phyloP scores from a whole-genome alignment of 108 stramenopile genomes.

The Aurantiochytrium sp. region DNA sequence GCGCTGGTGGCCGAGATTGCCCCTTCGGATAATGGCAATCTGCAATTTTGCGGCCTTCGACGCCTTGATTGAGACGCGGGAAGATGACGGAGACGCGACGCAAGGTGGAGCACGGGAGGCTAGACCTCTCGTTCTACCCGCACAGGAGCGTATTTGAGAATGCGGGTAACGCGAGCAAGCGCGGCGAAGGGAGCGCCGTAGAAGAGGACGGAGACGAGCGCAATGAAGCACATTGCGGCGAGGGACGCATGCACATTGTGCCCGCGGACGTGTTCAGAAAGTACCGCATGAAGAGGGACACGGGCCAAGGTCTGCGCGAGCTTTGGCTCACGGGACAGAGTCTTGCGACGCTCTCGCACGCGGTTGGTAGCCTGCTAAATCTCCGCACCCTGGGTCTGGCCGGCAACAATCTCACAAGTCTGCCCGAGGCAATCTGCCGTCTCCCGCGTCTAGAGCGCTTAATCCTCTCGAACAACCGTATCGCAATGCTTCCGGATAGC shows the following conservation, averaged over 20 bases:
- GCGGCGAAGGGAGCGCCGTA: not conserved
- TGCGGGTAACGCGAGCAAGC: not conserved
- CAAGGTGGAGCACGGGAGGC: not conserved
- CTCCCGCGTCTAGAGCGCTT: not conserved
- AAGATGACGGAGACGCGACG: not conserved
- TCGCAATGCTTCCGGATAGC: not conserved
- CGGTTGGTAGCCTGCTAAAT: not conserved
- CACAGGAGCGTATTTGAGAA: not conserved
- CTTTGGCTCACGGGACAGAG: not conserved
- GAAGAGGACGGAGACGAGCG: not conserved
- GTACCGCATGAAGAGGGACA: constrained; percentile 19
- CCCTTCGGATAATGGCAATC: too few relatives aligned
- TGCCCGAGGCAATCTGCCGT: not conserved
- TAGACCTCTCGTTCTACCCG: not conserved
- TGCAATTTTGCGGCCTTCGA: too few relatives aligned
- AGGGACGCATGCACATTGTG: not conserved
- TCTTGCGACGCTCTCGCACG: not conserved
- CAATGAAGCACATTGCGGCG: not conserved
- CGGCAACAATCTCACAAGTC: not conserved
- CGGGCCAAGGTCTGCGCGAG: not conserved
- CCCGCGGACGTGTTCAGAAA: not conserved
- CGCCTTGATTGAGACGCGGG: too few relatives aligned
- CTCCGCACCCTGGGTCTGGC: not conserved
- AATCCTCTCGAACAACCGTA: not conserved
- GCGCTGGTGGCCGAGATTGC: too few relatives aligned